Percentiles rank a stretch among this genome's conserved stretches.
Evolutionary conservation across 2,329 filamentous ascomycete species (phyloP).

Genomic region (Corynespora cassiicola): DNA sequence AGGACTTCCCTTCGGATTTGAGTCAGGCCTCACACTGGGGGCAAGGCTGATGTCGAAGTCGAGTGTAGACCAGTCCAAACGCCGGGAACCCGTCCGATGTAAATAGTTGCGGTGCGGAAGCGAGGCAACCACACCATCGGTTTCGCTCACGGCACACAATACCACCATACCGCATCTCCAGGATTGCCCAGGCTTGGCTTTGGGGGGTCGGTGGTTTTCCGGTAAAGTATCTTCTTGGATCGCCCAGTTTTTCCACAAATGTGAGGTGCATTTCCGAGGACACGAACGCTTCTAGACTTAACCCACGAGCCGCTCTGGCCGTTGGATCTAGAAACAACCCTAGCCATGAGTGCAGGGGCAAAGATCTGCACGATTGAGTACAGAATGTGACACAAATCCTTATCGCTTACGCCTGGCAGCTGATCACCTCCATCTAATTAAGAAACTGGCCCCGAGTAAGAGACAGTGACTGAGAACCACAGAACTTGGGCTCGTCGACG

Average conservation of each 20-base stretch:
- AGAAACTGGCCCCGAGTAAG: not conserved
- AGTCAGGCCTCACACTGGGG: not conserved
- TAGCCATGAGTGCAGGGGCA: not conserved
- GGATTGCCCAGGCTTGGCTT: slow-evolving; percentile 26
- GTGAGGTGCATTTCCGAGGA: too few species aligned
- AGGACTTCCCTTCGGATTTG: slow-evolving; percentile 2
- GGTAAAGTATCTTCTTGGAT: slow-evolving; percentile 2
- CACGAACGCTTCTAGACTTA: too few species aligned
- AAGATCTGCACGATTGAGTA: not conserved
- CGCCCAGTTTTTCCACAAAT: slow-evolving; percentile 20
- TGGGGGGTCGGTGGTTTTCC: slow-evolving; percentile 17
- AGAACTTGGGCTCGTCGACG: too few species aligned
- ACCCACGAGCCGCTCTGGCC: too few species aligned
- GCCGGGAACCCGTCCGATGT: not conserved
- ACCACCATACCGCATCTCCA: slow-evolving; percentile 7
- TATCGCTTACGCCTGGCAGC: not conserved
- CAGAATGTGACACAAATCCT: not conserved
- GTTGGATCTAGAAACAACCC: not conserved
- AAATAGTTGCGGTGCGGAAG: too few species aligned
- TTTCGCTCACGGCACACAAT: slow-evolving; percentile 6
- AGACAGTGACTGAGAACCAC: too few species aligned
- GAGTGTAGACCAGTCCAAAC: slow-evolving; percentile 1
- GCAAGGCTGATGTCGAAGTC: not conserved
- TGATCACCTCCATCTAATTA: not conserved
- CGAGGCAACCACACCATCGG: slow-evolving; percentile 6